A percentile compares a stretch with the other conserved stretches of the same genome.
Evolutionary conservation across 495 filamentous ascomycete genomes (phyloP).

Genomic region (Pyronema omphalodes): DNA sequence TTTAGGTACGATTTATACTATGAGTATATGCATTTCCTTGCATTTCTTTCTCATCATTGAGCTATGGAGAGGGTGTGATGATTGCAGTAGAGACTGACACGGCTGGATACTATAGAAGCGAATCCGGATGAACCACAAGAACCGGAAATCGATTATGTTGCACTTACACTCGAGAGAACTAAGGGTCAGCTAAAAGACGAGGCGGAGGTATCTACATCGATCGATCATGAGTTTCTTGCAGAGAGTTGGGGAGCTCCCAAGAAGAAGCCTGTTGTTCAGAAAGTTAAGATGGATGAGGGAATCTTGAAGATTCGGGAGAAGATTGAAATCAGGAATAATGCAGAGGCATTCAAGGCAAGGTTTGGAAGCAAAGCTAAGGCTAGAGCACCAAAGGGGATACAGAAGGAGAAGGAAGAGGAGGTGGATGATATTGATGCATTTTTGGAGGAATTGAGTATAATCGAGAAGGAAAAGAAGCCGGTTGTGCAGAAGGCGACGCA

Average conservation of each 20-base stretch:
- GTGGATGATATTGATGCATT: slow-evolving; percentile 22
- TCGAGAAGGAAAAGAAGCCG: background rate
- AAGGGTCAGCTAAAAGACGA: slow-evolving; percentile 7
- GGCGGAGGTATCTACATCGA: background rate
- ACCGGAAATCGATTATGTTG: slow-evolving; percentile 20
- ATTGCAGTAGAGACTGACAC: no score
- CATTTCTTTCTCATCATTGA: background rate
- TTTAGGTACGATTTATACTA: background rate
- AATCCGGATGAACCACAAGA: slow-evolving; percentile 2
- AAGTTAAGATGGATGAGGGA: slow-evolving; percentile 17
- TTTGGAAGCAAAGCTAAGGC: slow-evolving; percentile 19
- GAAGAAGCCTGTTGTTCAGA: slow-evolving; percentile 6
- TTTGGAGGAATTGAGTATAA: slow-evolving; percentile 15
- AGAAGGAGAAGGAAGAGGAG: slow-evolving; percentile 5
- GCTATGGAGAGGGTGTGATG: no score
- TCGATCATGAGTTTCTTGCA: slow-evolving; percentile 16
- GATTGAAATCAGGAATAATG: slow-evolving; percentile 20
- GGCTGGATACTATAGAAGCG: background rate
- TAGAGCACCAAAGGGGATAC: slow-evolving; percentile 4
- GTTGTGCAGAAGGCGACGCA: background rate
- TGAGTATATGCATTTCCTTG: background rate
- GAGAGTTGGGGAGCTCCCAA: slow-evolving; percentile 4
- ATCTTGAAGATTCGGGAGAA: slow-evolving; percentile 22
- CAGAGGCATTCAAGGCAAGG: slow-evolving; percentile 20
- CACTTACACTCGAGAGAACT: slow-evolving; percentile 12